These are phyloP conservation scores for Coffea canephora DNA, from an alignment of 257 asterid genomes.

Conservation along the genomic window DNA sequence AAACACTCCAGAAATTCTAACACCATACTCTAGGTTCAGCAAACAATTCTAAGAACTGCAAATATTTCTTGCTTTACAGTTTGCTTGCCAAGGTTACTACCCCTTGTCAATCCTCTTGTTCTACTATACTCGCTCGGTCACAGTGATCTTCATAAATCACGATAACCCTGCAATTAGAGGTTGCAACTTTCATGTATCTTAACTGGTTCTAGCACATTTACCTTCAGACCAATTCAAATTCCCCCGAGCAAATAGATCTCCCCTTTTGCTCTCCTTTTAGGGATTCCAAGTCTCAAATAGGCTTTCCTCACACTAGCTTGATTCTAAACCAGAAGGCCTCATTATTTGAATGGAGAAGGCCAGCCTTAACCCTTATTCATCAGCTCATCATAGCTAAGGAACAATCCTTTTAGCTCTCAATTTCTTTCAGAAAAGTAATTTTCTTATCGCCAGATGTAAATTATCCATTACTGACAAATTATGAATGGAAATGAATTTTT, in stretches of 20 bases:
- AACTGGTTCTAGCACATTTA: not conserved
- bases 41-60: not conserved
- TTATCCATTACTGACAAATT: not conserved
- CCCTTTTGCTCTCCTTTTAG: not conserved
- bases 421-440: not conserved
- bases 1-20: not conserved
- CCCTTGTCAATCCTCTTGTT: not conserved
- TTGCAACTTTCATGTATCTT: not conserved
- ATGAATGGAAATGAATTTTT: not conserved
- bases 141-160: not conserved
- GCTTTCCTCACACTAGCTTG: not conserved
- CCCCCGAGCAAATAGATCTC: not conserved
- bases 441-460: not conserved
- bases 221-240: not conserved
- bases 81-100: not conserved
- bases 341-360: not conserved
- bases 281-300: not conserved
- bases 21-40: not conserved
- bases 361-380: not conserved
- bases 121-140: not conserved
- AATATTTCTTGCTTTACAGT: not conserved
- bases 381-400: not conserved
- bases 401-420: not conserved
- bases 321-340: not conserved
- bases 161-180: not conserved